These are phyloP conservation scores for Scheffersomyces coipomensis DNA, from an alignment of 805 yeast species.

Conservation along the genomic window DNA sequence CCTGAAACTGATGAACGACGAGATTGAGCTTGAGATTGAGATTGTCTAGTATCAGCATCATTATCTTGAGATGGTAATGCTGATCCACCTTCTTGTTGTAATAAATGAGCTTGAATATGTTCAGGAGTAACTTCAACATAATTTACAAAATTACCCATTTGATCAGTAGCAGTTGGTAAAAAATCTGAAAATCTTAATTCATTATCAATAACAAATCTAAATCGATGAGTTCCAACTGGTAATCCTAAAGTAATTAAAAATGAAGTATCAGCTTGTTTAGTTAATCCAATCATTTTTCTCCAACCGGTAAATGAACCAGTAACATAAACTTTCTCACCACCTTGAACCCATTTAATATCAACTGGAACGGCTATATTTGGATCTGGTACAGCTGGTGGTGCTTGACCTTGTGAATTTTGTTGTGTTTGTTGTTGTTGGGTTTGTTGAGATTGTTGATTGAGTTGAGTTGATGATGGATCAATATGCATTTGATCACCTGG, in stretches of 20 bases:
- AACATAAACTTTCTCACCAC: slow-evolving; percentile 93
- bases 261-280: slow-evolving; percentile 49
- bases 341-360: slow-evolving; percentile 89
- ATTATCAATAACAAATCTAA: slow-evolving; percentile 91
- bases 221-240: slow-evolving; percentile 90
- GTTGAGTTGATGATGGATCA: slow-evolving; percentile 14
- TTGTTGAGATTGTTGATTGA: slow-evolving; percentile 12
- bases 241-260: slow-evolving; percentile 71
- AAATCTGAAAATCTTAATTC: slow-evolving; percentile 85
- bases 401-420: slow-evolving; percentile 8
- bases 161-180: slow-evolving; percentile 96
- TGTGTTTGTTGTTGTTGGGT: slow-evolving; percentile 8
- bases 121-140: slow-evolving; percentile 73
- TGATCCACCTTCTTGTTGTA: slow-evolving; percentile 18
- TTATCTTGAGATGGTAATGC: slow-evolving; percentile 3
- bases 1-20: slow-evolving; percentile 31
- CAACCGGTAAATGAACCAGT: slow-evolving; percentile 98
- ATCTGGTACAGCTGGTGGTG: slow-evolving; percentile 15
- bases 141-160: slow-evolving; percentile 93
- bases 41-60: slow-evolving; percentile 1
- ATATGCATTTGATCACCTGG: slow-evolving; percentile 16
- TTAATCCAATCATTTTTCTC: slow-evolving; percentile 94
- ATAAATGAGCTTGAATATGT: slow-evolving; percentile 27
- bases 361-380: slow-evolving; percentile 45
- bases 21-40: slow-evolving; percentile 9